Base-by-base conservation (phyloP, 1,139 yeast genomes). In the Eremothecium cymbalariae region DNA sequence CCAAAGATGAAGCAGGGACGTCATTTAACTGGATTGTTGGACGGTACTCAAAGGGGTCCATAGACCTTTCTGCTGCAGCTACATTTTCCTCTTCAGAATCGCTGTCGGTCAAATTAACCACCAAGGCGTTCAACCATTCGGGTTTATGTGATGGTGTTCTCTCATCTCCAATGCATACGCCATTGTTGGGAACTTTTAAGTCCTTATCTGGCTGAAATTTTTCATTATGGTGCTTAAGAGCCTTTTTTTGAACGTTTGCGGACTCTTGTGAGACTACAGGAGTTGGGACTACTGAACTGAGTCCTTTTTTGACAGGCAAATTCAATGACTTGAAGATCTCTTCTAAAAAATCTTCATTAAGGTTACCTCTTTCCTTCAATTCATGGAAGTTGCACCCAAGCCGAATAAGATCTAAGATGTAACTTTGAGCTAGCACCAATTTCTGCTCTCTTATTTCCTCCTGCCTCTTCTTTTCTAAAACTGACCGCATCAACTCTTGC, bases 351-450 rank as follows among this genome's bases (percentile, higher is more conserved):
- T 29, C 13, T 11, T 19, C 24, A 25, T 40, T 32, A 9, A 45
- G 38, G 11, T 32, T 32, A 7, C 43, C 34, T 18, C 39, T 40
- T 14, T 25, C 18, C 5, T 32, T 6, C 18, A 47, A 36, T 14
- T 31, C 31, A 14, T 32, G 33, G 23, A 43, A 48, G n/a, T 33
- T 20, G 19, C 34, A 40, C 2, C 47, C 48, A 7, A 40, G 33
- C 19, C 44, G 31, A 4, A 40, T 29, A 9, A 48, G 33, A 6
- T 30, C 38, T 11, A 25, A 30, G 2, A 46, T 28, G 14, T 17
- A 27, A 9, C 9, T 11, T n/a, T 27, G n/a, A 16, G 49, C 45
- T 11, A 33, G 33, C 17, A 28, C 24, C 15, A 45, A 34, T 13
- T 32, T 31, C 11, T 27, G 22, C 19, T 26, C 22, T 26, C 17